phyloP scores from a whole-genome alignment of 805 yeast genomes.

The Kluyveromyces siamensis region DNA sequence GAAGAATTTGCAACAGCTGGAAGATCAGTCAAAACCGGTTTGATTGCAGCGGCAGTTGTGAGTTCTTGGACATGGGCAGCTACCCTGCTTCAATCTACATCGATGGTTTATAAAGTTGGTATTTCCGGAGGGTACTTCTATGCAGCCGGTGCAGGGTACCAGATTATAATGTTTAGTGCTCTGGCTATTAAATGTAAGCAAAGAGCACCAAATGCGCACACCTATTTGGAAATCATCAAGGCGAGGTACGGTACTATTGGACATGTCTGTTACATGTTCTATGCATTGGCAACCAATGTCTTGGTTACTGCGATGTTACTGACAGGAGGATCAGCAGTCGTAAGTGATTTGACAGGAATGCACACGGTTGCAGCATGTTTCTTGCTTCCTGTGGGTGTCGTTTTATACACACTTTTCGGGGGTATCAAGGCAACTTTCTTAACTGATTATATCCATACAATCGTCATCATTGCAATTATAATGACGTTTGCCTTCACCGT shows the following conservation, averaged over 20 bases:
- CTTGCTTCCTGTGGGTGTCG: conserved; percentile 72
- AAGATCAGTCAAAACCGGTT: conserved; percentile 73
- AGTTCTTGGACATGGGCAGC: conserved; percentile 95
- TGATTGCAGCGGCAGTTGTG: conserved; percentile 84
- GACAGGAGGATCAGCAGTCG: conserved; percentile 84
- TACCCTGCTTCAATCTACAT: conserved; percentile 62
- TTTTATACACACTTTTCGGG: conserved; percentile 67
- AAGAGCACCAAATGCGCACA: conserved; percentile 86
- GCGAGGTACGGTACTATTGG: conserved; percentile 73
- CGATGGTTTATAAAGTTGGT: conserved; percentile 74
- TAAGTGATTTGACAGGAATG: conserved; percentile 75
- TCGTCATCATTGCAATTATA: conserved; percentile 67
- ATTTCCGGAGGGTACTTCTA: conserved; percentile 74
- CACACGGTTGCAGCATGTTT: conserved; percentile 73
- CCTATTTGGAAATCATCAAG: conserved; percentile 76
- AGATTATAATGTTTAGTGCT: conserved; percentile 77
- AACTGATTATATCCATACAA: conserved; percentile 75
- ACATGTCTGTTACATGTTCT: conserved; percentile 62
- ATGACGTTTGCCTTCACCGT: conserved; percentile 74
- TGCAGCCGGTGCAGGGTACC: conserved; percentile 89
- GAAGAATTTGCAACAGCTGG: conserved; percentile 95
- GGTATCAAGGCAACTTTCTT: conserved; percentile 77
- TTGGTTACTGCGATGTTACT: conserved; percentile 88
- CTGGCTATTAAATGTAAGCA: conserved; percentile 83
- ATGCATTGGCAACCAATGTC: conserved; percentile 81